Evolutionary conservation across 1,284 basidiomycete genomes (phyloP).

Genomic region (Ganoderma leucocontextum): DNA sequence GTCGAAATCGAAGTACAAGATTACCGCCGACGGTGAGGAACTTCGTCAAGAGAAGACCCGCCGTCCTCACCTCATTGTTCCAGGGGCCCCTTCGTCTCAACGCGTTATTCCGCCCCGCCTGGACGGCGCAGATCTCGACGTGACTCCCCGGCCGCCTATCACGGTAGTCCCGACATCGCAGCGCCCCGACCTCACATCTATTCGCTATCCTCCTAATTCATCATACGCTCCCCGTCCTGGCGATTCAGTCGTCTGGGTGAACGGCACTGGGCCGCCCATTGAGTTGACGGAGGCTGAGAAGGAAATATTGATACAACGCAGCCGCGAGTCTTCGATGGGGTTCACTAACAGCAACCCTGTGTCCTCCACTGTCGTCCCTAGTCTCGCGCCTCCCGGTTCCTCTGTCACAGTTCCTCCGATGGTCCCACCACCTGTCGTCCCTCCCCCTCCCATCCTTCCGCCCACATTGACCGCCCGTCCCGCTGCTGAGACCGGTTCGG

Average conservation of each 20-base stretch:
- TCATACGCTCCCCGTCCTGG: slow-evolving; percentile 7
- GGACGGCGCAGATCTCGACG: slow-evolving; percentile 17
- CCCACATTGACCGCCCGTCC: slow-evolving; percentile 7
- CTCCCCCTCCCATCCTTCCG: neutral
- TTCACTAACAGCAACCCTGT: neutral
- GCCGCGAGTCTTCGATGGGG: neutral
- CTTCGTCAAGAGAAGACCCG: slow-evolving; percentile 31
- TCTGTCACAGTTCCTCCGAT: neutral
- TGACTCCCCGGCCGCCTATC: slow-evolving; percentile 22
- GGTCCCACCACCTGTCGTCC: slow-evolving; percentile 1
- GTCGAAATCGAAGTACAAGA: slow-evolving; percentile 16
- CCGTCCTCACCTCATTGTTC: slow-evolving; percentile 34
- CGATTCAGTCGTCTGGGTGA: slow-evolving; percentile 6
- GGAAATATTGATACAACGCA: neutral
- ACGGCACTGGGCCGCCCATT: neutral
- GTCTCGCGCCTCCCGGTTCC: neutral
- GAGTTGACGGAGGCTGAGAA: slow-evolving; percentile 1
- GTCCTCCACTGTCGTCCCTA: neutral
- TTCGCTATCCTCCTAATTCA: slow-evolving; percentile 4
- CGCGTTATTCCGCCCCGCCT: slow-evolving; percentile 31
- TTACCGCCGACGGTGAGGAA: slow-evolving; percentile 18
- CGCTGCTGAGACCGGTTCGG: slow-evolving; percentile 21
- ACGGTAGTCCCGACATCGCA: neutral
- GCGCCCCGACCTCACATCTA: neutral
- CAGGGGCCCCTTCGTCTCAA: slow-evolving; percentile 34